Conservation (phyloP, 2,329 filamentous ascomycete genomes). For the Aspergillus jensenii region DNA sequence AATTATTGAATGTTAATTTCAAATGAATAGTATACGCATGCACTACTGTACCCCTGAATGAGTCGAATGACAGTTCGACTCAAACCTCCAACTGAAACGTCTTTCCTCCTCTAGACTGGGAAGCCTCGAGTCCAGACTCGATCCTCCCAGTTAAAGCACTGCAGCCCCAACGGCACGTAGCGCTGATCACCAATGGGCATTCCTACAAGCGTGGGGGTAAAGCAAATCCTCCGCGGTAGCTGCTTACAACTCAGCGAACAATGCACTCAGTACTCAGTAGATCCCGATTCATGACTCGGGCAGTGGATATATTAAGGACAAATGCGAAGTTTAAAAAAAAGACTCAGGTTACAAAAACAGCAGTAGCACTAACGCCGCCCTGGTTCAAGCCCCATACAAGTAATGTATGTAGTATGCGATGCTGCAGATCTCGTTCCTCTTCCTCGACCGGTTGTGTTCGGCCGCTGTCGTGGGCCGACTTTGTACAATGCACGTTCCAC, state of each 20-base stretch:
- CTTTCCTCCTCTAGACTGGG: not conserved
- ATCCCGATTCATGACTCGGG: not conserved
- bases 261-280: not conserved
- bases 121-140: not conserved
- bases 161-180: not conserved
- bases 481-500: not conserved
- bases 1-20: too few relatives aligned
- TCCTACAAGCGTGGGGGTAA: not conserved
- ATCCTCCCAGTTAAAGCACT: not conserved
- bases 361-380: slow-evolving; percentile 9
- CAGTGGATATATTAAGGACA: slow-evolving; percentile 3
- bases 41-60: slow-evolving; percentile 1
- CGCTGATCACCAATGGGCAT: not conserved
- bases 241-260: not conserved
- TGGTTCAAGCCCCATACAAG: slow-evolving; percentile 3
- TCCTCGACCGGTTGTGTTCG: not conserved
- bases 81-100: not conserved
- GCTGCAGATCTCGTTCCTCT: not conserved
- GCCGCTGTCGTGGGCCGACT: not conserved
- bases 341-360: not conserved
- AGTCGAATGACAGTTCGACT: not conserved
- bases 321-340: not conserved
- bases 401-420: not conserved
- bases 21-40: too few relatives aligned
- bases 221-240: not conserved